Conservation (phyloP, 1,284 basidiomycete genomes). For the Hemileia vastatrix region DNA sequence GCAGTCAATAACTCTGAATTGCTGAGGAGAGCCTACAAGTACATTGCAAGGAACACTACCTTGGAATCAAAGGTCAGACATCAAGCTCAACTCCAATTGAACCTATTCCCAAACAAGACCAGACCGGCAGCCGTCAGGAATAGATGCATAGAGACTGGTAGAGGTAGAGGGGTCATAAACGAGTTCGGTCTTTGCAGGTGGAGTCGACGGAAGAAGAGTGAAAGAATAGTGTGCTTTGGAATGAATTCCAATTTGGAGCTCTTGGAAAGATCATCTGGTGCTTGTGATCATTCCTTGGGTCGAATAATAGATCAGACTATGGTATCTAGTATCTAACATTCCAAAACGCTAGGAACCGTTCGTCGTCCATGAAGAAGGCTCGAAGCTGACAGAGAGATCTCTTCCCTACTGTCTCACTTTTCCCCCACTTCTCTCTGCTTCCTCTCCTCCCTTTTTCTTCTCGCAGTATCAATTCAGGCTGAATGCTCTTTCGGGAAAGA, state of each 20-base stretch:
- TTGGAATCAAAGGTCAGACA: conserved; percentile 65
- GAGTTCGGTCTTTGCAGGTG: conserved; percentile 83
- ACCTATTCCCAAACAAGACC: conserved; percentile 71
- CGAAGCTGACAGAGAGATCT: too few relatives aligned
- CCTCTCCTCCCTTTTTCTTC: background rate
- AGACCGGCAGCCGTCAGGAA: conserved; percentile 77
- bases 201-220: too few relatives aligned
- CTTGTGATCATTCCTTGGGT: conserved; percentile 1
- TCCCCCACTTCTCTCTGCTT: background rate
- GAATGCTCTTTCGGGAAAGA: conserved; percentile 64
- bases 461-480: conserved; percentile 75
- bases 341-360: too few relatives aligned
- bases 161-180: conserved; percentile 72
- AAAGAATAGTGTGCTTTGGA: too few relatives aligned
- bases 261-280: conserved; percentile 8
- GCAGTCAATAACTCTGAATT: conserved; percentile 62
- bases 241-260: conserved; percentile 14
- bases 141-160: conserved; percentile 70
- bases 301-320: too few relatives aligned
- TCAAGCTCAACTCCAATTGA: conserved; percentile 90
- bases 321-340: too few relatives aligned
- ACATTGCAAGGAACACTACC: conserved; percentile 75
- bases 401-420: background rate
- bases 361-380: too few relatives aligned
- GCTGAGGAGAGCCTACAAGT: conserved; percentile 72